Conservation (phyloP, 2,329 filamentous ascomycete genomes). For the Drechslerella dactyloides region DNA sequence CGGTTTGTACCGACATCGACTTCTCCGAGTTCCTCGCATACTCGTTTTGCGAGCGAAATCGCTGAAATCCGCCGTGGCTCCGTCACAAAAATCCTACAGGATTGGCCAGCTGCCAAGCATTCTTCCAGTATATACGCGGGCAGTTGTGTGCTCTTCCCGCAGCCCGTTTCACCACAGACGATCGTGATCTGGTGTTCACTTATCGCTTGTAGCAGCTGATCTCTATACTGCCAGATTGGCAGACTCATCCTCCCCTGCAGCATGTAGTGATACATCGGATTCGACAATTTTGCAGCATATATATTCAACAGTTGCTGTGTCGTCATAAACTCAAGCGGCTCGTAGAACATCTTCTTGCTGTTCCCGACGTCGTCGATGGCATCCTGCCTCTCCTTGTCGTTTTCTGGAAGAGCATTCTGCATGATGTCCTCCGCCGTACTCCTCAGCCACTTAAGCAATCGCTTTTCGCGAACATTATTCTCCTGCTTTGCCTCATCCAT, state of each 20-base stretch:
- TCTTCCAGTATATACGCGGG: slow-evolving; percentile 91
- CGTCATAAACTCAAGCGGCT: slow-evolving; percentile 76
- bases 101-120: slow-evolving; percentile 77
- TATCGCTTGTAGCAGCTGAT: slow-evolving; percentile 77
- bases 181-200: slow-evolving; percentile 85
- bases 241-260: slow-evolving; percentile 73
- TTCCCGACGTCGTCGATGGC: slow-evolving; percentile 63
- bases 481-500: slow-evolving; percentile 70
- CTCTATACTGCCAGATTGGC: slow-evolving; percentile 85
- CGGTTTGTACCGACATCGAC: slow-evolving; percentile 79
- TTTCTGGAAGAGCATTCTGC: slow-evolving; percentile 6
- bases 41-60: slow-evolving; percentile 87
- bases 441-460: slow-evolving; percentile 51
- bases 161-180: slow-evolving; percentile 94
- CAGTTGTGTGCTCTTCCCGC: slow-evolving; percentile 97
- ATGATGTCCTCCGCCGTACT: slow-evolving; percentile 33
- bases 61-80: slow-evolving; percentile 95
- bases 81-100: slow-evolving; percentile 93
- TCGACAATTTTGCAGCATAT: slow-evolving; percentile 53
- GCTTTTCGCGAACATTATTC: slow-evolving; percentile 50
- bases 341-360: slow-evolving; percentile 64
- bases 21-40: slow-evolving; percentile 94
- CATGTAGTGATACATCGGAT: slow-evolving; percentile 77
- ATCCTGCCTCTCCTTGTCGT: slow-evolving; percentile 55
- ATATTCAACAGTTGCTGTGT: slow-evolving; percentile 67